Percentiles rank a stretch among this genome's conserved stretches.
phyloP scores from a whole-genome alignment of 352 stramenopile genomes.

The Pythium dissotocum region DNA sequence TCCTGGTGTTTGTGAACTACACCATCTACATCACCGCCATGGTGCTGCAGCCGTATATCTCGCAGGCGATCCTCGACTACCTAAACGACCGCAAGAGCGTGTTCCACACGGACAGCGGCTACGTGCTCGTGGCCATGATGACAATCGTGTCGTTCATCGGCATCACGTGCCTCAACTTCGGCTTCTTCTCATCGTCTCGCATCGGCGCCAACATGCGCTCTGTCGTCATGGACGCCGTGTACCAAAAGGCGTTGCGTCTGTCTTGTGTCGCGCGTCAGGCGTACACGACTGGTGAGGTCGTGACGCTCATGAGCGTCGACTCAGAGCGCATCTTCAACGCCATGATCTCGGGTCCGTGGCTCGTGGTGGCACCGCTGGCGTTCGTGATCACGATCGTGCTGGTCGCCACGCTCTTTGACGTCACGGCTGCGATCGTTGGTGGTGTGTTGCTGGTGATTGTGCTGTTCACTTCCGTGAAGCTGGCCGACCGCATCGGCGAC shows the following conservation, averaged over 20 bases:
- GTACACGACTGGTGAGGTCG: constrained; percentile 42
- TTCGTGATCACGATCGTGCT: constrained; percentile 39
- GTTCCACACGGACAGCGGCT: constrained; percentile 33
- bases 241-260: constrained; percentile 38
- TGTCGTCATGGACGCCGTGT: constrained; percentile 42
- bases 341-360: constrained; percentile 34
- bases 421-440: constrained; percentile 19
- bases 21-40: background rate
- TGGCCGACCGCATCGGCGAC: constrained; percentile 28
- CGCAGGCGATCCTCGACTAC: constrained; percentile 40
- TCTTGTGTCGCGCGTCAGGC: constrained; percentile 32
- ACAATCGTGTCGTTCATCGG: constrained; percentile 33
- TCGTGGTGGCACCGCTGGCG: constrained; percentile 29
- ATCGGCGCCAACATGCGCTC: constrained; percentile 40
- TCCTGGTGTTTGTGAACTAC: constrained; percentile 21
- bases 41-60: constrained; percentile 31
- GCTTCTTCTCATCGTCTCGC: constrained; percentile 31
- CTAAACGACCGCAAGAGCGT: constrained; percentile 32
- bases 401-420: constrained; percentile 31
- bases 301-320: constrained; percentile 25
- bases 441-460: constrained; percentile 18
- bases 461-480: constrained; percentile 1
- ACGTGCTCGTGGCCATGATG: constrained; percentile 36
- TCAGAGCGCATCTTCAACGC: constrained; percentile 41
- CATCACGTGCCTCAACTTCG: constrained; percentile 37